Conservation (phyloP, 1,284 basidiomycete species). For the Microbotryum scabiosae region DNA sequence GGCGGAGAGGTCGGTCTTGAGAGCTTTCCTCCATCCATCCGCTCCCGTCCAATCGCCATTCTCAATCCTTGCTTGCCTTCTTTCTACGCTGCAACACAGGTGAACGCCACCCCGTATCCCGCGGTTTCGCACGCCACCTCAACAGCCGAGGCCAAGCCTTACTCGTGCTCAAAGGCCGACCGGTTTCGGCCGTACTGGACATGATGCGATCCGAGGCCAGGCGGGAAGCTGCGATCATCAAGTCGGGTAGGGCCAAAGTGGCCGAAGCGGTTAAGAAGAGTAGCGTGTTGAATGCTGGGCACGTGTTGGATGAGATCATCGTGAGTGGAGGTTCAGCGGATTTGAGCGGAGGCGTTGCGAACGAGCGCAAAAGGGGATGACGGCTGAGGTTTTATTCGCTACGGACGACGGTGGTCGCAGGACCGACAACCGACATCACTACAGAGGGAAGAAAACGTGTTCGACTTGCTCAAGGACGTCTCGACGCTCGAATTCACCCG, state of each 20-base stretch:
- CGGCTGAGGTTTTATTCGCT: no score
- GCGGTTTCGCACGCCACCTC: slow-evolving; percentile 23
- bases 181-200: slow-evolving; percentile 9
- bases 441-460: no score
- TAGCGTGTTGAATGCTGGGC: slow-evolving; percentile 34
- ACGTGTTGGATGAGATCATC: slow-evolving; percentile 7
- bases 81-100: not conserved
- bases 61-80: no score
- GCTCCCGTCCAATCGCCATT: no score
- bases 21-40: no score
- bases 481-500: no score
- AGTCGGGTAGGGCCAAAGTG: slow-evolving; percentile 38
- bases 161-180: slow-evolving; percentile 13
- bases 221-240: slow-evolving; percentile 35
- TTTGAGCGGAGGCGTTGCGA: no score
- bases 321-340: no score
- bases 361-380: no score
- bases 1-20: slow-evolving; percentile 4
- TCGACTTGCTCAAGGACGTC: no score
- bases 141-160: slow-evolving; percentile 9
- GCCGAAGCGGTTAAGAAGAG: slow-evolving; percentile 32
- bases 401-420: no score
- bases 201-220: slow-evolving; percentile 5
- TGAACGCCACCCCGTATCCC: slow-evolving; percentile 8
- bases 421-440: no score